Conservation (phyloP, 2,329 filamentous ascomycete genomes). For the Septoria linicola region DNA sequence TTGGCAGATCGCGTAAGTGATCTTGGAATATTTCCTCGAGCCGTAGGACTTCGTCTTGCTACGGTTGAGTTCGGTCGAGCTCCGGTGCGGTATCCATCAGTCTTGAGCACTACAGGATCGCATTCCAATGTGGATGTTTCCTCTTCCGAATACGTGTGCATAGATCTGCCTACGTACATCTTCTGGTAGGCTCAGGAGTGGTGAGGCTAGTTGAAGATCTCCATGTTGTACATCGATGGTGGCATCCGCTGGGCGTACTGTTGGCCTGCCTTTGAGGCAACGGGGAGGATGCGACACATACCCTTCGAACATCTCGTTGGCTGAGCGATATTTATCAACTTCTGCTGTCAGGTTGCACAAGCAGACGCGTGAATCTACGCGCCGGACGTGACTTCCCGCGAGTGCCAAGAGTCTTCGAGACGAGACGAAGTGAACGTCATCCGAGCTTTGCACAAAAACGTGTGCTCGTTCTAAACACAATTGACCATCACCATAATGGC, state of each 20-base stretch:
- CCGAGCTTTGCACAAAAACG: constrained; percentile 6
- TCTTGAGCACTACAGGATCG: not conserved
- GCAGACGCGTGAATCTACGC: too few species aligned
- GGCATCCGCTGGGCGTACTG: not conserved
- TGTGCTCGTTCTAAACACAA: not conserved
- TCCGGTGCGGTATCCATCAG: not conserved
- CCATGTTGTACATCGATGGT: not conserved
- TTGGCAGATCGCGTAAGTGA: not conserved
- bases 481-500: constrained; percentile 39
- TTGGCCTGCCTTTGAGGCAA: not conserved
- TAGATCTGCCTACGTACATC: not conserved
- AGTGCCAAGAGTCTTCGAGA: not conserved
- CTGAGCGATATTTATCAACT: too few species aligned
- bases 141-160: constrained; percentile 3
- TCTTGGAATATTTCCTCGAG: not conserved
- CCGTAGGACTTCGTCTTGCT: not conserved
- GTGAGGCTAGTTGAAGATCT: not conserved
- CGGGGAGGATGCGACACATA: too few species aligned
- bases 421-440: constrained; percentile 5
- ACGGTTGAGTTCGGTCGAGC: not conserved
- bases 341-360: too few species aligned
- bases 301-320: too few species aligned
- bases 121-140: not conserved
- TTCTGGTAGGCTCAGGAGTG: not conserved
- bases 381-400: too few species aligned